Conservation (phyloP, 2,329 filamentous ascomycete species). For the Arachnopeziza araneosa region DNA sequence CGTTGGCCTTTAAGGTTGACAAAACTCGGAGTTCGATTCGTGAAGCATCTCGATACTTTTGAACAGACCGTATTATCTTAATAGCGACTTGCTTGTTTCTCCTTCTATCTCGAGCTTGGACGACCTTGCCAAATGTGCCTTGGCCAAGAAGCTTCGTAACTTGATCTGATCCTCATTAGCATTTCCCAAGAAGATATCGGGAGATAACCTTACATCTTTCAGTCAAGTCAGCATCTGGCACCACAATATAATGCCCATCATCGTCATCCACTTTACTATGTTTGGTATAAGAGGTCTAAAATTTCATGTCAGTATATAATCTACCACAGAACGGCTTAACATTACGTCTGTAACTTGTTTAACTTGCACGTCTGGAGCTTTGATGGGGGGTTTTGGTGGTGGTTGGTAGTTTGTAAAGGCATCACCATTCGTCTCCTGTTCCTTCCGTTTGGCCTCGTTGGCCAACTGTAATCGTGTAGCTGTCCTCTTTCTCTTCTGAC, state of each 20-base stretch:
- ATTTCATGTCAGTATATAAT: constrained; percentile 10
- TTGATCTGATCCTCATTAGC: constrained; percentile 56
- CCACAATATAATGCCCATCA: constrained; percentile 94
- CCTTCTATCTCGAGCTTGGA: constrained; percentile 79
- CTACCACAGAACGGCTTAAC: constrained; percentile 13
- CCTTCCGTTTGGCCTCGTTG: constrained; percentile 74
- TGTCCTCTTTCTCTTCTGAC: constrained; percentile 82
- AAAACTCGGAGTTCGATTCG: constrained; percentile 91
- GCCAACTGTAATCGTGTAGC: constrained; percentile 72
- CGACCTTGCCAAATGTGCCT: constrained; percentile 97
- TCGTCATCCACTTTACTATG: constrained; percentile 85
- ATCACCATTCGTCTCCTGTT: constrained; percentile 65
- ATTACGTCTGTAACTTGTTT: constrained; percentile 59
- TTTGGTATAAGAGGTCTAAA: constrained; percentile 41
- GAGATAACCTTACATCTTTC: constrained; percentile 68
- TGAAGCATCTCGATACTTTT: constrained; percentile 95
- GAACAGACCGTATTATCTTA: constrained; percentile 96
- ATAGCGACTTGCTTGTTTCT: constrained; percentile 78
- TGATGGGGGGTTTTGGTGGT: constrained; percentile 82
- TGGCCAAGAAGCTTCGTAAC: constrained; percentile 88
- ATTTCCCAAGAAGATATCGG: background rate
- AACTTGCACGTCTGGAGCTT: constrained; percentile 72
- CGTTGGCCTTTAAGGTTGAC: constrained; percentile 86
- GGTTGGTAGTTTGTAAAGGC: constrained; percentile 77
- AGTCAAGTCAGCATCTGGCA: constrained; percentile 78